A percentile compares a stretch with the other conserved stretches of the same genome.
These are phyloP conservation scores for Trichoderma citrinoviride DNA, from an alignment of 2,329 filamentous ascomycete species.

Conservation along the genomic window DNA sequence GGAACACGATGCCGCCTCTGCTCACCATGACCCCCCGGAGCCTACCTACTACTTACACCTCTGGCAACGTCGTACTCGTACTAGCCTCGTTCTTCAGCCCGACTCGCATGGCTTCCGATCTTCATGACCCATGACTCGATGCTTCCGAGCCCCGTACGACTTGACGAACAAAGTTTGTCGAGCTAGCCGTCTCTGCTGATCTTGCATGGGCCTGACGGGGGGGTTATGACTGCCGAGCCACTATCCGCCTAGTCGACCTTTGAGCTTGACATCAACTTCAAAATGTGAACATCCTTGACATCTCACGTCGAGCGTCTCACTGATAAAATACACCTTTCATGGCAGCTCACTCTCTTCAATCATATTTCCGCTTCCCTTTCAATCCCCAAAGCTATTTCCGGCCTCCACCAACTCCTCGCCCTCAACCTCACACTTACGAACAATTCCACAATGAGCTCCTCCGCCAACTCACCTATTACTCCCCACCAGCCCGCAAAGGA, in stretches of 20 bases:
- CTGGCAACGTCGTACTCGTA: background rate
- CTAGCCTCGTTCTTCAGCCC: background rate
- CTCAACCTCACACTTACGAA: background rate
- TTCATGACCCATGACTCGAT: constrained; percentile 9
- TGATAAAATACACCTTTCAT: background rate
- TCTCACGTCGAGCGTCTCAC: background rate
- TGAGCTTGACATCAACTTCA: background rate
- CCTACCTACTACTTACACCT: background rate
- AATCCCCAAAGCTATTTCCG: too few relatives aligned
- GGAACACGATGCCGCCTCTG: background rate
- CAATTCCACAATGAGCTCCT: background rate
- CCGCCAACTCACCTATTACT: background rate
- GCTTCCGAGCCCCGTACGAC: background rate
- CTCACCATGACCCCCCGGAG: too few relatives aligned
- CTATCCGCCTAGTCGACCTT: background rate
- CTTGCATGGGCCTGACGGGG: background rate
- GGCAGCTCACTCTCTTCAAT: background rate
- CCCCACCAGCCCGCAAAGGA: constrained; percentile 5
- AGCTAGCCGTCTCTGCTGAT: background rate
- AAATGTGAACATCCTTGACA: background rate
- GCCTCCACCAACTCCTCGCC: too few relatives aligned
- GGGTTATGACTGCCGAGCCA: background rate
- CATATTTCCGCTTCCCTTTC: background rate
- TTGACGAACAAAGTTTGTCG: constrained; percentile 3
- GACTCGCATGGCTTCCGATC: background rate